phyloP scores from a whole-genome alignment of 1,139 yeast genomes.

The Sugiyamaella castrensis region DNA sequence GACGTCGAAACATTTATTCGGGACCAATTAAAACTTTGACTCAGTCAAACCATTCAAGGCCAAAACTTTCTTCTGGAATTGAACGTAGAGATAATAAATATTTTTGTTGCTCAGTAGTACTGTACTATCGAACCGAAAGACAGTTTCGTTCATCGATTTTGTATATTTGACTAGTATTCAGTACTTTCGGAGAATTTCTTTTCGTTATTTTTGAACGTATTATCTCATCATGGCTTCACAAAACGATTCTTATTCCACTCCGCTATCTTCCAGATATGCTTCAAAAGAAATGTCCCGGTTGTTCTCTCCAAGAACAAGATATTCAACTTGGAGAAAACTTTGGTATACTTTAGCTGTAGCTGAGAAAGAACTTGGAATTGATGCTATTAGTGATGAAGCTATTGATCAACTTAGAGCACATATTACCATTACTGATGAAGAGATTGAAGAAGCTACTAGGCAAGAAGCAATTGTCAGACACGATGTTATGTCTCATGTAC shows the following conservation, averaged over 20 bases:
- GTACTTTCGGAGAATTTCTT: no score
- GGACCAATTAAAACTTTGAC: no score
- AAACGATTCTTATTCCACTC: conserved; percentile 64
- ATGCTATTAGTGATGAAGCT: conserved; percentile 85
- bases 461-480: conserved; percentile 99
- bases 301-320: conserved; percentile 90
- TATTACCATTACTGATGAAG: conserved; percentile 84
- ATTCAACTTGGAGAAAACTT: conserved; percentile 96
- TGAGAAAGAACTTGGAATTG: conserved; percentile 84
- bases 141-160: no score
- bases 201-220: no score
- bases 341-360: conserved; percentile 97
- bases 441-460: conserved; percentile 78
- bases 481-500: conserved; percentile 99
- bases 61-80: no score
- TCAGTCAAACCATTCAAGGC: no score
- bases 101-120: no score
- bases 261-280: conserved; percentile 94
- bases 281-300: conserved; percentile 93
- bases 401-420: conserved; percentile 77
- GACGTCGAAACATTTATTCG: no score
- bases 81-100: no score
- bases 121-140: no score
- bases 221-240: conserved; percentile 22
- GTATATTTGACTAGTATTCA: no score